Evolutionary conservation across 768 basidiomycete species (phyloP).

Genomic region (Mycena belliarum): DNA sequence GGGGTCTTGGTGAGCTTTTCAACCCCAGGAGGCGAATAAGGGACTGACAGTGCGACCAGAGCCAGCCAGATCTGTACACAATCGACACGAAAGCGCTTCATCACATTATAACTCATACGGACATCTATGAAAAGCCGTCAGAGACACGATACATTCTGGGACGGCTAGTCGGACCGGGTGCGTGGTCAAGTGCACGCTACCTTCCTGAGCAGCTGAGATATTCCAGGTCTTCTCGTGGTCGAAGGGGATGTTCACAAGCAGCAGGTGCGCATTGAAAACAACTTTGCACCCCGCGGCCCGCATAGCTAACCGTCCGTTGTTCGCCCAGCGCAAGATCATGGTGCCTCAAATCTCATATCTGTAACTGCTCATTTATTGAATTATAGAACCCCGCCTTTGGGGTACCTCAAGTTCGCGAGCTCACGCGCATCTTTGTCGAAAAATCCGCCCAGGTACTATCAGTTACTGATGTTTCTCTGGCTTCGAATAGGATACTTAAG

Average conservation of each 20-base stretch:
- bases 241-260: too few species aligned
- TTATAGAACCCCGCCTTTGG: slow-evolving; percentile 51
- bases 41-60: too few species aligned
- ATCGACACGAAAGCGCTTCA: too few species aligned
- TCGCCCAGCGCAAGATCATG: slow-evolving; percentile 27
- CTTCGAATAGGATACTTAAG: background rate
- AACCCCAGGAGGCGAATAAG: too few species aligned
- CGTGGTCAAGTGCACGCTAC: too few species aligned
- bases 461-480: too few species aligned
- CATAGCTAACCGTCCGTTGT: background rate
- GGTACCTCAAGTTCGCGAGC: slow-evolving; percentile 41
- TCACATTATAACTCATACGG: too few species aligned
- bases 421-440: slow-evolving; percentile 41
- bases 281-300: background rate
- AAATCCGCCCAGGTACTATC: slow-evolving; percentile 40
- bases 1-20: too few species aligned
- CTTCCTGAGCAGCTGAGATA: too few species aligned
- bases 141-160: too few species aligned
- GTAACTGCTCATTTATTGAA: background rate
- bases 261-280: slow-evolving; percentile 26
- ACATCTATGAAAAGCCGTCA: too few species aligned
- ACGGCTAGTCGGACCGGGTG: too few species aligned
- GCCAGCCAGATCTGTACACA: slow-evolving; percentile 26
- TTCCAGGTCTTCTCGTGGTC: slow-evolving; percentile 43
- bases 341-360: background rate